A percentile compares a stretch with the other conserved stretches of the same genome.
Evolutionary conservation across 139 green algal species (phyloP).

Genomic region (Ettlia oleoabundans): DNA sequence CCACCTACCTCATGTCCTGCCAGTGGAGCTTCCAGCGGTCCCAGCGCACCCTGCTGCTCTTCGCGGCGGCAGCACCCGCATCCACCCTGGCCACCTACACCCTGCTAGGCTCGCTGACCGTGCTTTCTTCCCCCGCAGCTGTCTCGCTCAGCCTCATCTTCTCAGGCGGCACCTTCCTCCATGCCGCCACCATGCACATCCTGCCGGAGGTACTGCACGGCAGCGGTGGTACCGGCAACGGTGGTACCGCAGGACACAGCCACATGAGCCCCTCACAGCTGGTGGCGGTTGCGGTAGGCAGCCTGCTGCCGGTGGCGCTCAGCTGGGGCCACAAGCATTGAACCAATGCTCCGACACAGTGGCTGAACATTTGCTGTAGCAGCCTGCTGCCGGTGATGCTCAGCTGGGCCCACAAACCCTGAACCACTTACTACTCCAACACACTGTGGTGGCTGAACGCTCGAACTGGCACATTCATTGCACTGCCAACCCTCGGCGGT

Average conservation of each 20-base stretch:
- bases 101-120: constrained; percentile 37
- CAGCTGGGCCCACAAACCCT: too few relatives aligned
- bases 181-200: constrained; percentile 71
- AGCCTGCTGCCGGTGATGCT: too few relatives aligned
- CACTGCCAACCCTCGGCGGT: too few relatives aligned
- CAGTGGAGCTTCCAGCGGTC: constrained; percentile 42
- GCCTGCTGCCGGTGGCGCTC: constrained; percentile 26
- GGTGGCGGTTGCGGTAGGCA: constrained; percentile 15
- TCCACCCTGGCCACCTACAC: constrained; percentile 52
- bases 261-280: constrained; percentile 19
- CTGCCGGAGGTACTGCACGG: constrained; percentile 54
- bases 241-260: too few relatives aligned
- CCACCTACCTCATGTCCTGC: constrained; percentile 56
- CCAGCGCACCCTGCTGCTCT: constrained; percentile 38
- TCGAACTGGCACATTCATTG: too few relatives aligned
- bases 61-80: constrained; percentile 48
- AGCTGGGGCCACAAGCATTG: constrained; percentile 29
- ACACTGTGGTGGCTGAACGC: too few relatives aligned
- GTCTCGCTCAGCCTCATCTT: constrained; percentile 55
- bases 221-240: too few relatives aligned
- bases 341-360: too few relatives aligned
- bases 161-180: constrained; percentile 72
- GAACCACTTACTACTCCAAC: too few relatives aligned
- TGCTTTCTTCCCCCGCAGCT: constrained; percentile 14
- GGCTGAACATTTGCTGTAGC: too few relatives aligned